Evolutionary conservation across 805 yeast species (phyloP).

Genomic region (Dipodascopsis uninucleata): DNA sequence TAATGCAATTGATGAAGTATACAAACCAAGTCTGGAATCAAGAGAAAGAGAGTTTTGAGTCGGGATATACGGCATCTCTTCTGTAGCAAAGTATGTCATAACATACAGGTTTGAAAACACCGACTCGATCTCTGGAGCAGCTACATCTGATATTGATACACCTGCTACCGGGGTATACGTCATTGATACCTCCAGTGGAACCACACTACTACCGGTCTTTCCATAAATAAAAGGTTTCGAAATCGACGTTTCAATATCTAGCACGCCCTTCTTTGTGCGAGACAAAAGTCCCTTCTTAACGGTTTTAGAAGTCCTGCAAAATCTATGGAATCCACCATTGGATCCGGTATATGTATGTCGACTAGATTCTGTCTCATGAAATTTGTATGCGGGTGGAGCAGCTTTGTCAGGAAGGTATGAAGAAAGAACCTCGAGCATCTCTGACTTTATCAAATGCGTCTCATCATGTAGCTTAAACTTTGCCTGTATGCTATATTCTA

Average conservation of each 20-base stretch:
- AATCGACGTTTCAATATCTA: slow-evolving; percentile 15
- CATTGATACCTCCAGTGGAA: slow-evolving; percentile 11
- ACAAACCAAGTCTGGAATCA: slow-evolving; percentile 15
- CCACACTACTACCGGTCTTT: neutral
- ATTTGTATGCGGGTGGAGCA: slow-evolving; percentile 10
- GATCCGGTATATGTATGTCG: slow-evolving; percentile 4
- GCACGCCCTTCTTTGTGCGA: slow-evolving; percentile 4
- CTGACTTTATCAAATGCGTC: slow-evolving; percentile 2
- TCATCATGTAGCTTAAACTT: neutral
- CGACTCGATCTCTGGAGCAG: slow-evolving; percentile 15
- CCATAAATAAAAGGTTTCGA: slow-evolving; percentile 13
- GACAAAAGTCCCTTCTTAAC: slow-evolving; percentile 7
- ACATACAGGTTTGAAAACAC: slow-evolving; percentile 11
- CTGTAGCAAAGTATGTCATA: slow-evolving; percentile 11
- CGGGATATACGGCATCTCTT: slow-evolving; percentile 15
- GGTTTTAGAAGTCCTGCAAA: slow-evolving; percentile 12
- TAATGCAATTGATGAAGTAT: slow-evolving; percentile 8
- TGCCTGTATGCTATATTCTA: slow-evolving; percentile 12
- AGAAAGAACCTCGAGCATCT: slow-evolving; percentile 9
- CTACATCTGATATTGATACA: too few relatives aligned
- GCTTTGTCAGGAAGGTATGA: slow-evolving; percentile 13
- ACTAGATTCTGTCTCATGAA: slow-evolving; percentile 9
- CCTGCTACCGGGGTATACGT: slow-evolving; percentile 12
- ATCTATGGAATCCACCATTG: slow-evolving; percentile 15
- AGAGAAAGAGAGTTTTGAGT: slow-evolving; percentile 11